These are phyloP conservation scores for Syzygium aromaticum DNA, from an alignment of 345 rosid genomes.

Conservation along the genomic window DNA sequence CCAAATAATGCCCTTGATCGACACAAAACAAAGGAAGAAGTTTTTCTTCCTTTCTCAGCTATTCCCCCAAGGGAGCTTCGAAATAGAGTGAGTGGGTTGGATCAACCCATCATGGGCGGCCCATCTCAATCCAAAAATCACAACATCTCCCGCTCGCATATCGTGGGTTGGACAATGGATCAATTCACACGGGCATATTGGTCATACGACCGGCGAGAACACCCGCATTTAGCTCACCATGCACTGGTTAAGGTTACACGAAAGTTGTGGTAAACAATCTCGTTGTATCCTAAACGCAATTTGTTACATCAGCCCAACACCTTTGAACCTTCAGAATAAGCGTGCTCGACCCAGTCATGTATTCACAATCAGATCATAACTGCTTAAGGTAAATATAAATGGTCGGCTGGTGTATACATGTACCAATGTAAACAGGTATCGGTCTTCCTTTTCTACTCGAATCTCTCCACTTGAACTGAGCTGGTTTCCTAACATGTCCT, in stretches of 20 bases:
- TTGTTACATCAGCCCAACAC: background rate
- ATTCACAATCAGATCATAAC: background rate
- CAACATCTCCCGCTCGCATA: background rate
- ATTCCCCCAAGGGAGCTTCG: background rate
- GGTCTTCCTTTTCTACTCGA: background rate
- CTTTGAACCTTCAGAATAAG: background rate
- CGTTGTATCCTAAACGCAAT: background rate
- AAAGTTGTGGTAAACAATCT: background rate
- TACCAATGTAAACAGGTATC: background rate
- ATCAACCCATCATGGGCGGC: background rate
- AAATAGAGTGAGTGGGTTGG: background rate
- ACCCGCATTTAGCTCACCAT: background rate
- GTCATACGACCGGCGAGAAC: background rate
- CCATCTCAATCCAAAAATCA: background rate
- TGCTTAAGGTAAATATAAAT: too few relatives aligned
- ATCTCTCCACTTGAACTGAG: background rate
- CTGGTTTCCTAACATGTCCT: background rate
- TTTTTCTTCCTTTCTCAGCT: background rate
- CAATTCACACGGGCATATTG: background rate
- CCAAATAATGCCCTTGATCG: background rate
- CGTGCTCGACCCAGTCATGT: background rate
- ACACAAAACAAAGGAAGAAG: background rate
- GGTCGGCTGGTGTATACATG: background rate
- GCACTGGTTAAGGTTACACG: background rate
- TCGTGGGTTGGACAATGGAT: background rate